Evolutionary conservation across 495 filamentous ascomycete genomes (phyloP).

Genomic region (Podospora pseudoanserina): DNA sequence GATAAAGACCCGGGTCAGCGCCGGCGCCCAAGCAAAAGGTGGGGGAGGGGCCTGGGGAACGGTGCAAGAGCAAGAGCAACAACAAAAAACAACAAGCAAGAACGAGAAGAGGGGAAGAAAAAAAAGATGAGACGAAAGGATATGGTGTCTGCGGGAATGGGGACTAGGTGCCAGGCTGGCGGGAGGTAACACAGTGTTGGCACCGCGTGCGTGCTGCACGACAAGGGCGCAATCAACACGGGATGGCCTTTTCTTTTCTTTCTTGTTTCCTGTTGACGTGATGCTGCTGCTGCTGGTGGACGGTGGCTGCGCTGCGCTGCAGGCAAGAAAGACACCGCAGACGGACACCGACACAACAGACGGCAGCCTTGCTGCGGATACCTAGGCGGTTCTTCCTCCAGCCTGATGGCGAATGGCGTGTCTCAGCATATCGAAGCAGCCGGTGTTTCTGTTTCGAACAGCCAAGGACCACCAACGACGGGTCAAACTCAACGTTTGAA

Average conservation of each 20-base stretch:
- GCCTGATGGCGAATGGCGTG: neutral
- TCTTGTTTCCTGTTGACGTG: neutral
- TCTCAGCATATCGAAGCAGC: neutral
- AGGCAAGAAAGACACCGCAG: neutral
- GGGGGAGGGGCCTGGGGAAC: neutral
- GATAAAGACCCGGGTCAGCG: conserved; percentile 33
- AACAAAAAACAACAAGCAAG: conserved; percentile 2
- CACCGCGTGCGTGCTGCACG: neutral
- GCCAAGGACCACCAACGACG: neutral
- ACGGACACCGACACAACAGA: neutral
- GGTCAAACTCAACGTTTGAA: neutral
- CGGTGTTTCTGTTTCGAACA: conserved; percentile 9
- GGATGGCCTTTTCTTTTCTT: neutral
- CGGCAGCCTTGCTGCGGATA: neutral
- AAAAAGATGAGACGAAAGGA: neutral
- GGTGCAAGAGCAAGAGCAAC: neutral
- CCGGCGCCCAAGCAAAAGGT: neutral
- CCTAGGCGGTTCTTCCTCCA: neutral
- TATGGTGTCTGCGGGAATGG: neutral
- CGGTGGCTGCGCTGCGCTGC: neutral
- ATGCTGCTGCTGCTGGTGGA: neutral
- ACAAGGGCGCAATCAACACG: neutral
- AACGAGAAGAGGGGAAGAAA: neutral
- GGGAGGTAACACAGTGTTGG: conserved; percentile 4
- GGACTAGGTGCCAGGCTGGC: too few species aligned